phyloP scores from a whole-genome alignment of 441 rosid species.

The Aleurites moluccanus region DNA sequence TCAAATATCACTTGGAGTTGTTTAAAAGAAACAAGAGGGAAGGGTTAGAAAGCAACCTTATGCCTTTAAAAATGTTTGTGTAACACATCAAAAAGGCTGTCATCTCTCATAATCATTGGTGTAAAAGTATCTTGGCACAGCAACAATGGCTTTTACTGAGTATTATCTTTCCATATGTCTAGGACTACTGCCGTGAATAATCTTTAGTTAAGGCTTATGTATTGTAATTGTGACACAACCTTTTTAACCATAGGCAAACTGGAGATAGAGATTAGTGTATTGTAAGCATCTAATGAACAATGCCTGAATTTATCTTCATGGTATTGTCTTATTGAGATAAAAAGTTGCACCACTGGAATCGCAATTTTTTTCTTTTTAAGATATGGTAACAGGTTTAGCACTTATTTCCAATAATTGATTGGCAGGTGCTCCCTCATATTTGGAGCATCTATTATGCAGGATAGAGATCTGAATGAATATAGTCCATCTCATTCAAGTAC shows the following conservation, averaged over 20 bases:
- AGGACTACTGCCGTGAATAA: background rate
- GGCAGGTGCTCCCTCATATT: slow-evolving; percentile 93
- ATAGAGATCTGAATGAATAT: slow-evolving; percentile 71
- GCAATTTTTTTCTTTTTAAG: slow-evolving; percentile 29
- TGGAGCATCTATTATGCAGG: slow-evolving; percentile 97
- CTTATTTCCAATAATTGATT: slow-evolving; percentile 88
- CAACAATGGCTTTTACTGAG: background rate
- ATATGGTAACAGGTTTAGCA: slow-evolving; percentile 58
- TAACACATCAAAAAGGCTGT: background rate
- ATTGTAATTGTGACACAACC: background rate
- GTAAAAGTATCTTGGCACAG: background rate
- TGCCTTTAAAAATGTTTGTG: background rate
- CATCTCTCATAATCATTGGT: background rate
- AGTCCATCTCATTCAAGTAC: slow-evolving; percentile 66
- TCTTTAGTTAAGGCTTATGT: background rate
- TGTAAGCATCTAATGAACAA: slow-evolving; percentile 4
- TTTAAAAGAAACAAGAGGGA: background rate
- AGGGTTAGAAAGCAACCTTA: background rate
- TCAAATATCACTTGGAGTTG: background rate
- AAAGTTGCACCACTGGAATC: slow-evolving; percentile 9
- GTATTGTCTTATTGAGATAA: background rate
- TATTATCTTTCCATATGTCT: background rate
- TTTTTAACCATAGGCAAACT: background rate
- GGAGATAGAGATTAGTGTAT: background rate
- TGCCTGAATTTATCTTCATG: background rate